phyloP scores from a whole-genome alignment of 2,329 filamentous ascomycete genomes.

The Pestalotiopsis sp. region DNA sequence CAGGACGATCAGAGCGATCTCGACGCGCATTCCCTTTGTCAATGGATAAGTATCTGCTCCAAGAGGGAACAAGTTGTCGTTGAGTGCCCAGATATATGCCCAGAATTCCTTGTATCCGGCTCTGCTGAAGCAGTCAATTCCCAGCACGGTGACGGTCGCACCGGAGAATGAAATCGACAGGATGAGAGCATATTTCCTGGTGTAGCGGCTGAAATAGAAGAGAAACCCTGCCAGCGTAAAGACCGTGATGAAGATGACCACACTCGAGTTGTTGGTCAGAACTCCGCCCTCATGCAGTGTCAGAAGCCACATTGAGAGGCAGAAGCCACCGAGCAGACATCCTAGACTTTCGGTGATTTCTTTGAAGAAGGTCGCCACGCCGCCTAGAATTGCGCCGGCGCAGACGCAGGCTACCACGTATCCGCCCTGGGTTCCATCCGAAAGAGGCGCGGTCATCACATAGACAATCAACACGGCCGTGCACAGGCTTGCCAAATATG shows the following conservation, averaged over 20 bases:
- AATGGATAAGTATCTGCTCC: conserved; percentile 79
- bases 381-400: conserved; percentile 75
- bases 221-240: conserved; percentile 70
- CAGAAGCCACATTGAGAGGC: conserved; percentile 87
- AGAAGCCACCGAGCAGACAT: conserved; percentile 85
- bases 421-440: conserved; percentile 76
- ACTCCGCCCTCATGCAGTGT: conserved; percentile 76
- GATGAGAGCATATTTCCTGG: conserved; percentile 78
- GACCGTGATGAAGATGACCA: conserved; percentile 73
- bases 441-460: conserved; percentile 79
- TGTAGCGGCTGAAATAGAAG: conserved; percentile 79
- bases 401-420: conserved; percentile 80
- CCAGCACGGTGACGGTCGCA: conserved; percentile 76
- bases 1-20: conserved; percentile 77
- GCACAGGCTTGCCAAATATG: conserved; percentile 71
- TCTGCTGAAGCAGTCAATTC: conserved; percentile 86
- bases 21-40: conserved; percentile 83
- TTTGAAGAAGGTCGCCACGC: conserved; percentile 73
- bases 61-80: conserved; percentile 77
- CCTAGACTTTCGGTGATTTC: conserved; percentile 82
- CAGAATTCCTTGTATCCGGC: conserved; percentile 97
- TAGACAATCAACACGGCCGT: conserved; percentile 85
- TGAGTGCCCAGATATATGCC: conserved; percentile 87
- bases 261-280: conserved; percentile 61
- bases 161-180: conserved; percentile 77